Base-by-base conservation (phyloP, 495 filamentous ascomycete species). In the Podospora comata region DNA sequence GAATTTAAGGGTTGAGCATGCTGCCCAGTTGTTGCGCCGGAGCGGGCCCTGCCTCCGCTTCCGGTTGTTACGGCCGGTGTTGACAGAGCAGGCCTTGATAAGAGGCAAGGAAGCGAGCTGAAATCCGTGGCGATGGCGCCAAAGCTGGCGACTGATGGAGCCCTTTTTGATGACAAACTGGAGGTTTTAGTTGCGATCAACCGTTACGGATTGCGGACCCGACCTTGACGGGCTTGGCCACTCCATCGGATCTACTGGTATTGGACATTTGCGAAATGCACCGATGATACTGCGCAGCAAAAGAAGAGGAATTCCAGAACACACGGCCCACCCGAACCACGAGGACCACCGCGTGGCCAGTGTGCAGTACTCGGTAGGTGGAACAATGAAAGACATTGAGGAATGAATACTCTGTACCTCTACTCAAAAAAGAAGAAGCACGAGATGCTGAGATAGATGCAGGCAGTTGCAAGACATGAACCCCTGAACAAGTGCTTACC, bases 141-240 rank as follows among this genome's bases (percentile, higher is more conserved):
- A 48, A 48, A 48, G 9, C 15, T 48, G 39, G 15, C 6, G 39
- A 48, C 39, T 48, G 39, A 16, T 48, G 39, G 39, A 48, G 39
- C 1, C 39, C 39, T 58, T 18, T 57, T 58, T 58, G n/a, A 39
- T 57, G 64, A 62, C 23, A 34, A 48, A 66, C 59, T 59, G 63
- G 59, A 59, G 59, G 62, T 5, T 63, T 63, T 59, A 62, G 68
- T 55, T 64, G 64, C 19, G 68, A 69, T 69, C 68, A 57, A 48
- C 67, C 62, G 67, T 68, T 68, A 34, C 34, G 39, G 39, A 48
- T 11, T 48, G 39, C 9, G 39, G 39, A 57, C 53, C 48, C 63
- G 39, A 48, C 15, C 15, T 48, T 48, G 39, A 48, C 15, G 39
- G 39, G 39, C 39, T 48, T 48, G 39, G 39, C 11, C 39, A 11